Evolutionary conservation across 805 yeast genomes (phyloP), one percentile per base, ranked within the genome.

Genomic region (Schizosaccharomyces cryophilus): DNA sequence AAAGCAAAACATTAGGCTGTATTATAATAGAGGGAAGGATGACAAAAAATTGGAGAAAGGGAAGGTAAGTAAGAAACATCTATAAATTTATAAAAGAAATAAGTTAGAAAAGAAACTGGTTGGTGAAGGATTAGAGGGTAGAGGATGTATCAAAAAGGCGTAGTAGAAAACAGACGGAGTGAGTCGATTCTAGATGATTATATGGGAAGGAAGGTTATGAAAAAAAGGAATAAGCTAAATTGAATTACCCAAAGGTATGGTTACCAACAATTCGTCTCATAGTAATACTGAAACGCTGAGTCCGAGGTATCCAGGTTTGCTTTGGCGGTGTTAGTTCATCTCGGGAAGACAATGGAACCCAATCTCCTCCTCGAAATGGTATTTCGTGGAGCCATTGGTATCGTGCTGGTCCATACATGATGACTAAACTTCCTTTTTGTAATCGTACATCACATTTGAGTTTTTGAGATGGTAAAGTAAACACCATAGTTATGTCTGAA

Each of bases 301-400:
- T 17, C 35, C 56, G 24, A 6, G 35, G 30, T 21, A 26, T 29
- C 56, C 56, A 51, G 2, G 51, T 51, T 7, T 29, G 19, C 2
- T 51, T 51, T 15, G 51, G 13, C 17, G 40, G 1, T 35, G 13
- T 4, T 35, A 15, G 17, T 6, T 35, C 2, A 35, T 35, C 40
- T 35, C 13, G 40, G 11, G 40, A 35, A 35, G 40, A 35, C 1
- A 11, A 35, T 35, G 40, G 17, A 24, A 45, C 4, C 56, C 56
- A 26, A 29, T 51, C 56, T 21, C 56, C 56, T 17, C 30, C 35
- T 19, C 56, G 56, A 51, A 51, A 51, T 24, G 56, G 56, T 19
- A 51, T 51, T 21, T 29, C 56, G 17, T 51, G 56, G 26, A 51
- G 31, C 60, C 60, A 56, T 17, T 56, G n/a, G 29, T 56, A 56